phyloP scores from a whole-genome alignment of 2,329 filamentous ascomycete genomes.

The Bimuria novae-zelandiae region DNA sequence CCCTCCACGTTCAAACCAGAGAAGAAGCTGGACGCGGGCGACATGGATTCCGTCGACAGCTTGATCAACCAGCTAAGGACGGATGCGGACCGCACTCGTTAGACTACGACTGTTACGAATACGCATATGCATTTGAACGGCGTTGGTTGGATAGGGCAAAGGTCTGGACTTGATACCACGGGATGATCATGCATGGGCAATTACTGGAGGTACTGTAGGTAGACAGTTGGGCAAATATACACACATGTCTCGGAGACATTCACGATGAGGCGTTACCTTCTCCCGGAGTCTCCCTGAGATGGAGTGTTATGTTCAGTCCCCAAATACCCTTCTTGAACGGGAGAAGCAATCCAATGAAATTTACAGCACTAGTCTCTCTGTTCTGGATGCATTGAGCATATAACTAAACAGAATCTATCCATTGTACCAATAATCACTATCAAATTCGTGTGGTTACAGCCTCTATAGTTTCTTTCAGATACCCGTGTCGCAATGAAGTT shows the following conservation, averaged over 20 bases:
- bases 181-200: neutral
- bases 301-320: no score
- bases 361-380: no score
- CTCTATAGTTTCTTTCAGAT: no score
- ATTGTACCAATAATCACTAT: no score
- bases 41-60: constrained; percentile 85
- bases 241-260: no score
- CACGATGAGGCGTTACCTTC: no score
- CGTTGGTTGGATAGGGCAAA: constrained; percentile 1
- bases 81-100: constrained; percentile 6
- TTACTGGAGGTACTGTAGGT: neutral
- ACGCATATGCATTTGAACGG: constrained; percentile 5
- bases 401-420: no score
- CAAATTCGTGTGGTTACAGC: no score
- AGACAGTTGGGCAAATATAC: neutral
- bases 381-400: no score
- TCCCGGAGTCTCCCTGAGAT: no score
- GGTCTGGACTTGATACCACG: constrained; percentile 4
- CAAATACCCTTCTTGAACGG: neutral
- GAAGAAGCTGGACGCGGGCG: constrained; percentile 72
- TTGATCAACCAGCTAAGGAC: constrained; percentile 68
- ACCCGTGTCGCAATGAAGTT: no score
- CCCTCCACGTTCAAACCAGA: constrained; percentile 63
- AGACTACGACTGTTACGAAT: neutral
- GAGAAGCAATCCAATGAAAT: no score